A percentile compares a stretch with the other conserved stretches of the same genome.
phyloP scores from a whole-genome alignment of 177 flowering plant genomes.

The Tripterygium wilfordii region DNA sequence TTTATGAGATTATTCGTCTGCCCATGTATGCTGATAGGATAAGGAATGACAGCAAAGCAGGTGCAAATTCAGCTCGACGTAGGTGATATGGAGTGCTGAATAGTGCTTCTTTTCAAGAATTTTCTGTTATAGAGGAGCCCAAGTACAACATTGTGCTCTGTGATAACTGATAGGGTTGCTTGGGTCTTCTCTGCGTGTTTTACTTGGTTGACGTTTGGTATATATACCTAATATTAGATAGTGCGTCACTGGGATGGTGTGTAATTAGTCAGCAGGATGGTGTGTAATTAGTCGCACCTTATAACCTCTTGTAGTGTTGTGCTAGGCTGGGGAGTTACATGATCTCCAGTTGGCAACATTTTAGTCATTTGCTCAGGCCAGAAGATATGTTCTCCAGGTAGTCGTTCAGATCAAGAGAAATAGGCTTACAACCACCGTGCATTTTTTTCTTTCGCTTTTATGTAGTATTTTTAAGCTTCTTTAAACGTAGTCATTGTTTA shows the following conservation, averaged over 20 bases:
- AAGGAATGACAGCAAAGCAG: constrained; percentile 58
- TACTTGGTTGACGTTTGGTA: constrained; percentile 1
- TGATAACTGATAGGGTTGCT: no score
- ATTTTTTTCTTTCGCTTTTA: constrained; percentile 3
- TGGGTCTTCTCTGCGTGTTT: no score
- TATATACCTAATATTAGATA: constrained; percentile 3
- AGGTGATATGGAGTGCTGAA: constrained; percentile 15
- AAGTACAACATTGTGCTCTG: no score
- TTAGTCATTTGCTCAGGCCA: constrained; percentile 4
- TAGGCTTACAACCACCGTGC: constrained; percentile 22
- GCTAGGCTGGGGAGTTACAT: constrained; percentile 20
- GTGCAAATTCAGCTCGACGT: constrained; percentile 22
- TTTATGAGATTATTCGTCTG: constrained; percentile 66
- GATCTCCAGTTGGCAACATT: constrained; percentile 19
- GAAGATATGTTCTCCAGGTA: constrained; percentile 4
- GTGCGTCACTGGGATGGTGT: constrained; percentile 8
- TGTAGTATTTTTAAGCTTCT: no score
- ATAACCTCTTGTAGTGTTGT: constrained; percentile 8
- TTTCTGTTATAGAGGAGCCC: no score
- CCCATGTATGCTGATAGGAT: constrained; percentile 99
- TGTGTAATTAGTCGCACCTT: no score
- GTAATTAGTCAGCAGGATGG: constrained; percentile 22
- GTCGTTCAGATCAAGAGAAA: constrained; percentile 7
- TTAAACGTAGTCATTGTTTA: no score
- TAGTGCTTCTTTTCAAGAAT: no score